Evolutionary conservation across 1,284 basidiomycete genomes (phyloP).

Genomic region (Schizophyllum amplum): DNA sequence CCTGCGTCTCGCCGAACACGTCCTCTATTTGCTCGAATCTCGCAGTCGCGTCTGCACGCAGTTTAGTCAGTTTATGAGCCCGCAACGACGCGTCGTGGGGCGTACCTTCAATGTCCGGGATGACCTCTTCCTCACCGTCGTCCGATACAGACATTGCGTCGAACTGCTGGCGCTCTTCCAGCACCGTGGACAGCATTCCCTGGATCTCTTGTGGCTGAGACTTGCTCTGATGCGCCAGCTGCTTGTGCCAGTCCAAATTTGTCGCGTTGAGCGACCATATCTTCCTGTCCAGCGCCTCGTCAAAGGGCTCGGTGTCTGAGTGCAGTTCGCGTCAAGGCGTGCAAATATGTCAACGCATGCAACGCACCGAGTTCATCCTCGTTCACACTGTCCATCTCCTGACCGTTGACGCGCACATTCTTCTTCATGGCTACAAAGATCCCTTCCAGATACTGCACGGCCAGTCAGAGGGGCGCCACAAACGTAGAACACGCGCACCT

Average conservation of each 20-base stretch:
- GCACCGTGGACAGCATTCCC: constrained; percentile 29
- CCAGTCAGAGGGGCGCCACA: constrained; percentile 7
- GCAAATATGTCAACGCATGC: neutral
- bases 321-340: neutral
- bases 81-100: too few relatives aligned
- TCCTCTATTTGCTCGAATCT: neutral
- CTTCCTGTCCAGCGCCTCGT: constrained; percentile 68
- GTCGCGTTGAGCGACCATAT: constrained; percentile 68
- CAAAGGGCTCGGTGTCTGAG: constrained; percentile 68
- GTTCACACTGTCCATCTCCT: constrained; percentile 60
- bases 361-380: constrained; percentile 36
- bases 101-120: neutral
- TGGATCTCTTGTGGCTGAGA: constrained; percentile 46
- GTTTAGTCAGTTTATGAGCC: too few relatives aligned
- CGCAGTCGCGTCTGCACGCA: neutral
- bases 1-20: neutral
- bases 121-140: neutral
- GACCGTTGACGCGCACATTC: constrained; percentile 75
- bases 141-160: constrained; percentile 19
- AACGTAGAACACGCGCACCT: constrained; percentile 26
- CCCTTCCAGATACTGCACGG: constrained; percentile 45
- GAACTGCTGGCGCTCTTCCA: constrained; percentile 4
- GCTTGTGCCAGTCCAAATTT: constrained; percentile 57
- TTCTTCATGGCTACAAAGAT: constrained; percentile 58
- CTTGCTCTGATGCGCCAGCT: constrained; percentile 54